Conservation (phyloP, 192 early-diverging fungal species). For the Gonapodya prolifera region DNA sequence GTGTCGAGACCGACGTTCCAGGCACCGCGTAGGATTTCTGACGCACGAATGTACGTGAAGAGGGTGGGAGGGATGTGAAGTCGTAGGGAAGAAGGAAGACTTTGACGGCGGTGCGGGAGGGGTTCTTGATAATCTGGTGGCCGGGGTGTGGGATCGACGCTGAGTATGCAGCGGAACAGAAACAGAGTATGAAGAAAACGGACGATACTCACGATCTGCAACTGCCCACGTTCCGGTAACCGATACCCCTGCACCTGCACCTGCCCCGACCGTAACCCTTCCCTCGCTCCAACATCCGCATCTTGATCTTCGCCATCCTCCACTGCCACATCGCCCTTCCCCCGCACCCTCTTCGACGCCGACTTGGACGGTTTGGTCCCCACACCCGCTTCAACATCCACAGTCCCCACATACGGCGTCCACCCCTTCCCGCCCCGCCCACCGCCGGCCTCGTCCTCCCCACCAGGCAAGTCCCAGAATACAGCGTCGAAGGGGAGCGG, state of each 20-base stretch:
- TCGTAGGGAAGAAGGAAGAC: constrained; percentile 70
- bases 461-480: constrained; percentile 56
- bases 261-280: constrained; percentile 20
- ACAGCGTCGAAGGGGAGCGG: constrained; percentile 51
- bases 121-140: constrained; percentile 59
- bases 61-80: constrained; percentile 55
- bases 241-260: constrained; percentile 47
- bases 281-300: constrained; percentile 7
- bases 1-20: too few relatives aligned
- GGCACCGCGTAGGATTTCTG: constrained; percentile 56
- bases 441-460: constrained; percentile 25
- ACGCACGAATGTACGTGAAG: constrained; percentile 60
- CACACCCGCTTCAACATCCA: constrained; percentile 27
- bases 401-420: constrained; percentile 69
- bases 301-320: constrained; percentile 3
- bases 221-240: constrained; percentile 55
- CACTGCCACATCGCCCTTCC: not conserved
- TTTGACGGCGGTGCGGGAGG: constrained; percentile 61
- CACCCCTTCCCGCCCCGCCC: too few relatives aligned
- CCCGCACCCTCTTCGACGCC: not conserved
- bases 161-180: not conserved
- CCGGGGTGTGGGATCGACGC: not conserved
- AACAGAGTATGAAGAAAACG: constrained; percentile 6
- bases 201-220: constrained; percentile 46
- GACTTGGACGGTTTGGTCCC: too few relatives aligned